These are phyloP conservation scores for Tylopilus plumbeoviolaceoides DNA, from an alignment of 768 basidiomycete species.

Conservation along the genomic window DNA sequence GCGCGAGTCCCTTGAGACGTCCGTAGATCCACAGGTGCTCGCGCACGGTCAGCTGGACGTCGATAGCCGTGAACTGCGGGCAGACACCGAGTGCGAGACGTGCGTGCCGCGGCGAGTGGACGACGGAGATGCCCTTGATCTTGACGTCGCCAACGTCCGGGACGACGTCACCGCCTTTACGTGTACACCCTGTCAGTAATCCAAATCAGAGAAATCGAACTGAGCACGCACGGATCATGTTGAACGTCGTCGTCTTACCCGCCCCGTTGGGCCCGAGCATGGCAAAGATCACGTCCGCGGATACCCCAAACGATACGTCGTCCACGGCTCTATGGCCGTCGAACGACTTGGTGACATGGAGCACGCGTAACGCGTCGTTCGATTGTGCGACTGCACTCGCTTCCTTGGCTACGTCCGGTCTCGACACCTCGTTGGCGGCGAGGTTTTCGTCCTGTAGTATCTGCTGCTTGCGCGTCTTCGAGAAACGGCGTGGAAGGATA, in stretches of 20 bases:
- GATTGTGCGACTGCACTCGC: constrained; percentile 43
- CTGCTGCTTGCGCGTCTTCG: constrained; percentile 18
- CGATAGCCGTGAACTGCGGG: constrained; percentile 82
- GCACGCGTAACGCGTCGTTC: constrained; percentile 59
- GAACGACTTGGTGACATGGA: constrained; percentile 61
- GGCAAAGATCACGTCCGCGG: constrained; percentile 61
- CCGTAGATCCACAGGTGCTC: constrained; percentile 74
- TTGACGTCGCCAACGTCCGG: constrained; percentile 67
- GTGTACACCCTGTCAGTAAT: neutral
- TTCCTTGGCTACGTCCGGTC: constrained; percentile 54
- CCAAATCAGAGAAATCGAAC: neutral
- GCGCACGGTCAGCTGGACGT: constrained; percentile 69
- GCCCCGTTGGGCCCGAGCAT: constrained; percentile 20
- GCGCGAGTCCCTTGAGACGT: constrained; percentile 63
- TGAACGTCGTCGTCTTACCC: no score
- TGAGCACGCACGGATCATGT: no score
- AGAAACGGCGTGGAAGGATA: constrained; percentile 38
- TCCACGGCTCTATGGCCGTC: constrained; percentile 58
- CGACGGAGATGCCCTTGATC: constrained; percentile 63
- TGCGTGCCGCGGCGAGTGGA: constrained; percentile 59
- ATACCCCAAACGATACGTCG: constrained; percentile 66
- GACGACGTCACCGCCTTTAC: constrained; percentile 60
- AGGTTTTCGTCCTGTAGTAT: constrained; percentile 11
- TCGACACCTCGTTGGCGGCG: constrained; percentile 16
- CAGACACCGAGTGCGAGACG: constrained; percentile 74